Base-by-base conservation (phyloP, 306 rosid genomes). In the Ormosia emarginata region DNA sequence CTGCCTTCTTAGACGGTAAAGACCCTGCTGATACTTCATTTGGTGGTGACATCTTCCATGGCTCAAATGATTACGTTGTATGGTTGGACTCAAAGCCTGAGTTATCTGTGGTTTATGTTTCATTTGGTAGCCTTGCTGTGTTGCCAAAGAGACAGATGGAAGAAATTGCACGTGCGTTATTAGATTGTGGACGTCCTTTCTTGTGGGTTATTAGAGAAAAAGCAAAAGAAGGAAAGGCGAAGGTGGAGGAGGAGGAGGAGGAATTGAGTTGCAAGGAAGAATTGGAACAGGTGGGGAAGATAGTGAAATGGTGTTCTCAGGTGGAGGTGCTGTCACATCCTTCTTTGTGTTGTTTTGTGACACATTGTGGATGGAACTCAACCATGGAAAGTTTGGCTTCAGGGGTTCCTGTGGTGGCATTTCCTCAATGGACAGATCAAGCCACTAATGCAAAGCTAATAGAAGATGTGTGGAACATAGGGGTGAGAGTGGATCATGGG, bases 311-410 rank as follows among this genome's bases (percentile, higher is more conserved):
- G 97, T 86, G 90, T 59, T 71, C 81, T 0, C 97, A 92, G 12
- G 67, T 87, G 69, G 94, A 89, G 67, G 90, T 92, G 8, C 47
- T 92, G 12, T 82, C 90, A 0, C 90, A 85, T 66, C 34, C 57
- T 32, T 87, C 90, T 0, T 13, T 85, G 53, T 88, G 92, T 7
- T 91, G 93, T 62, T 91, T 88, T 49, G 37, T 89, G 57, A 85
- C 82, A 0, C 93, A 91, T 2, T 85, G 89, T 8, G 96, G 96
- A 14, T 91, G 93, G 96, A 90, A 91, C 61, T 90, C 93, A 0
- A 84, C 86, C 0, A 2, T 79, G 66, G 96, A 91, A 65, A 83
- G 92, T 55, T 66, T 91, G 40, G 71, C 34, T 9, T 65, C 81
- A 0, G 93, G 93, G 49, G 88, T 89, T 17, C 92, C 96, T 0